Conservation (phyloP, 805 yeast genomes). For the Wickerhamiella hasegawae region DNA sequence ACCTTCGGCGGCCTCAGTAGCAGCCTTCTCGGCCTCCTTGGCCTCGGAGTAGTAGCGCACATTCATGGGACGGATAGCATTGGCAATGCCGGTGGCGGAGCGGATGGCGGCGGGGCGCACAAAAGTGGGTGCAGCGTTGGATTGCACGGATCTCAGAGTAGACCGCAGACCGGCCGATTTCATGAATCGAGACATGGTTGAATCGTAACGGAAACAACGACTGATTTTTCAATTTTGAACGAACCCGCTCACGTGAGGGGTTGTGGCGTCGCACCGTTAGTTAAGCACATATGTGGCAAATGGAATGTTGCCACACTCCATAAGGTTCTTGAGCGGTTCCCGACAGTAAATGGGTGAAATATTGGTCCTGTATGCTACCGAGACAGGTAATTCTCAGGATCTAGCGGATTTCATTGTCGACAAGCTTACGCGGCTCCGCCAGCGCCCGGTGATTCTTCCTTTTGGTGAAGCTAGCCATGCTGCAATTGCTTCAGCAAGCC, state of each 20-base stretch:
- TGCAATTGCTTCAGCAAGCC: slow-evolving; percentile 30
- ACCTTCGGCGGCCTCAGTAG: slow-evolving; percentile 6
- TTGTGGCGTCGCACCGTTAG: too few species aligned
- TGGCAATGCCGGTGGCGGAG: neutral
- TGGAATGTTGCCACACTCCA: too few species aligned
- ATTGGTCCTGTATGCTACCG: slow-evolving; percentile 64
- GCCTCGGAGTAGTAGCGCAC: slow-evolving; percentile 5
- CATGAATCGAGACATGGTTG: too few species aligned
- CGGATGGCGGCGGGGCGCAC: neutral
- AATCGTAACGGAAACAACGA: too few species aligned
- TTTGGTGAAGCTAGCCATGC: slow-evolving; percentile 22
- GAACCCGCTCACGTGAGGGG: too few species aligned
- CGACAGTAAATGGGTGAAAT: too few species aligned
- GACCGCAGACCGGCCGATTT: too few species aligned
- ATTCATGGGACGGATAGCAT: neutral
- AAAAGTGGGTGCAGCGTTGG: too few species aligned
- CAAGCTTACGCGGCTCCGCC: slow-evolving; percentile 37
- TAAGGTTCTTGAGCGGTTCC: too few species aligned
- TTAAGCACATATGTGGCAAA: too few species aligned
- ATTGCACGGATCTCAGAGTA: too few species aligned
- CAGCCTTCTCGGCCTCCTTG: slow-evolving; percentile 12
- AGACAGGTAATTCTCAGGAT: slow-evolving; percentile 84
- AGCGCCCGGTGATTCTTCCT: slow-evolving; percentile 41
- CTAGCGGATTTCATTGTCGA: slow-evolving; percentile 51
- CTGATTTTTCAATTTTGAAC: too few species aligned